A percentile compares a stretch with the other conserved stretches of the same genome.
These are phyloP conservation scores for Thielaviopsis populi DNA, from an alignment of 2,329 filamentous ascomycete genomes.

Conservation along the genomic window DNA sequence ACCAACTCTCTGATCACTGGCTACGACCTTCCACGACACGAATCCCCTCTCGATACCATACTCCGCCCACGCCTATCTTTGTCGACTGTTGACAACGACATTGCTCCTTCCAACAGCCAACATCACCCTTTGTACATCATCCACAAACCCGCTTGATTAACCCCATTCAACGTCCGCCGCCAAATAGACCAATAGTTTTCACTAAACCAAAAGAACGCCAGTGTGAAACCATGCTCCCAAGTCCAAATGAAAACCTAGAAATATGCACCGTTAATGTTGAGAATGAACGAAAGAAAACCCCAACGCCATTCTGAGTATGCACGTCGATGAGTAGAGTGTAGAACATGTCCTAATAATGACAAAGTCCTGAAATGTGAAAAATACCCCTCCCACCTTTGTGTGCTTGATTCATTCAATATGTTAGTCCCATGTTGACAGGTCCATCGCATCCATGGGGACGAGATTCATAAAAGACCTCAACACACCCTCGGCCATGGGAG, in stretches of 20 bases:
- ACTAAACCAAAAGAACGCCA: neutral
- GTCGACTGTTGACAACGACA: neutral
- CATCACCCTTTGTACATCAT: conserved; percentile 3
- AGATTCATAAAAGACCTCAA: conserved; percentile 43
- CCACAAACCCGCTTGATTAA: neutral
- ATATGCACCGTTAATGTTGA: neutral
- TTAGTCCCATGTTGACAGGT: conserved; percentile 35
- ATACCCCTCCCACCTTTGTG: neutral
- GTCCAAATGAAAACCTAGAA: too few relatives aligned
- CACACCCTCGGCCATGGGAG: conserved; percentile 42
- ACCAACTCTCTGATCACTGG: neutral
- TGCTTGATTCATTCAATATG: conserved; percentile 12
- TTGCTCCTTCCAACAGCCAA: neutral
- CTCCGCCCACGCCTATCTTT: neutral
- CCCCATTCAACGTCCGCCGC: neutral
- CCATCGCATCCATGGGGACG: conserved; percentile 46
- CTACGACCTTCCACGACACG: neutral
- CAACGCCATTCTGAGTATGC: neutral
- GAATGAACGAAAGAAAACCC: neutral
- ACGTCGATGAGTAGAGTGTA: neutral
- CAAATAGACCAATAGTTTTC: conserved; percentile 5
- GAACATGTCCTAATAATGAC: neutral
- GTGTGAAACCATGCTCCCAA: neutral
- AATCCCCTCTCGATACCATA: conserved; percentile 9
- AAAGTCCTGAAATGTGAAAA: neutral